Base-by-base conservation (phyloP, 805 yeast species). In the Soucietia sequanensis region DNA sequence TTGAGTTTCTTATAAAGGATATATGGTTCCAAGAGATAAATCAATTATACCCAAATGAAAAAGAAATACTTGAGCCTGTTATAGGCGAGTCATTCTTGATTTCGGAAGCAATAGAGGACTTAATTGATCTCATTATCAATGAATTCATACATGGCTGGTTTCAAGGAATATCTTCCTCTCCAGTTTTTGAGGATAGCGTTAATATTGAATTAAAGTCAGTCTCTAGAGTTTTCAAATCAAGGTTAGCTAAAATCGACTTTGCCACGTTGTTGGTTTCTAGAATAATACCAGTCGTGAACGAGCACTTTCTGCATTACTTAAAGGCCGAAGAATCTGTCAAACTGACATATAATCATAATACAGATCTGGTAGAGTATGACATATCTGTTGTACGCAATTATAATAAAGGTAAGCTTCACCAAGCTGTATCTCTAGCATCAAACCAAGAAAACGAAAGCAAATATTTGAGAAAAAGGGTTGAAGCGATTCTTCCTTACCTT, bases 101-200 rank as follows among this genome's bases (percentile, higher is more conserved):
- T 4, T 76, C 84, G 2, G 77, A 72, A 28, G 60, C 77, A 0
- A 32, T 82, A 5, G 75, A 76, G 30, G 68, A 65, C 8, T 51
- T 82, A n/a, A 57, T 79, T 4, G 61, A 62, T 22, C 56, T 71
- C 26, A 60, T 82, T 1, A 42, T 78, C 5, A 47, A 70, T 11
- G 79, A 76, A 34, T 83, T 82, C 49, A 67, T 82, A 5, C 56
- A 60, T 26, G 54, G 73, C 4, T 82, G 90, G 90, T 80, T 65
- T 48, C 31, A 44, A 3, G 52, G 60, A n/a, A 64, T 81, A 1
- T 60, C 79, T 0, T 33, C 54, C 1, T 52, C 58, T 17, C 14
- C 46, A 1, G 35, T 50, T 11, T 57, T 67, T 26, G 60, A 56
- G 27, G 64, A 68, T 9, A 66, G 68, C 19, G 58, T 82, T 6